Evolutionary conservation across 1,284 basidiomycete genomes (phyloP).

Genomic region (Cryptococcus neoformans): DNA sequence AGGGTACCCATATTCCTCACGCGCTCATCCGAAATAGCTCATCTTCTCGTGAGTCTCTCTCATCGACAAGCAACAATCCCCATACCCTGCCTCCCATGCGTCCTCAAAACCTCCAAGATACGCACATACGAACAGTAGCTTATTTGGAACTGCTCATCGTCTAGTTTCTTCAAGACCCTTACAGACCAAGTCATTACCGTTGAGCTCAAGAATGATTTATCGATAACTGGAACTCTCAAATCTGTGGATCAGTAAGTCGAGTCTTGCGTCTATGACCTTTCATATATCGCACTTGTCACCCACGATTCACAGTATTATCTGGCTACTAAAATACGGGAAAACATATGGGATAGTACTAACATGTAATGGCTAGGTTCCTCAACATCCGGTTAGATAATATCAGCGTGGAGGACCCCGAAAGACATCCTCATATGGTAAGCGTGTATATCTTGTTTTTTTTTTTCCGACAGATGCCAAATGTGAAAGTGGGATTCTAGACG

Average conservation of each 20-base stretch:
- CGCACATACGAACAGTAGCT: too few species aligned
- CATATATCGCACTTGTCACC: neutral
- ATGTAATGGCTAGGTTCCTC: conserved; percentile 66
- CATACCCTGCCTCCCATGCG: too few species aligned
- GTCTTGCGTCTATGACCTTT: neutral
- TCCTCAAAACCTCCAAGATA: too few species aligned
- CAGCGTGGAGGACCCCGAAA: conserved; percentile 83
- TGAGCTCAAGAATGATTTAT: conserved; percentile 98
- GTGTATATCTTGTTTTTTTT: neutral
- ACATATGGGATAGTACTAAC: neutral
- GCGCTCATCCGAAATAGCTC: conserved; percentile 16
- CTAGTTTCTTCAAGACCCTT: conserved; percentile 91
- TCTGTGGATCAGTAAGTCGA: conserved; percentile 89
- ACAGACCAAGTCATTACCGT: conserved; percentile 96
- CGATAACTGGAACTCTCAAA: conserved; percentile 93
- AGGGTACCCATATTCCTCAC: too few species aligned
- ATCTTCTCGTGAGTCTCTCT: conserved; percentile 38
- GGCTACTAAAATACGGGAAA: neutral
- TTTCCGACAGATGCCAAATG: neutral
- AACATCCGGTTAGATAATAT: conserved; percentile 97
- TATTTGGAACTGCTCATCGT: too few species aligned
- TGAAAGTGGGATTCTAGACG: neutral
- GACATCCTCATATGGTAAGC: conserved; percentile 95
- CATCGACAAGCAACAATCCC: too few species aligned
- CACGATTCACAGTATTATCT: neutral